Evolutionary conservation across 2,329 filamentous ascomycete species (phyloP).

Genomic region (Aspergillus neoniger): DNA sequence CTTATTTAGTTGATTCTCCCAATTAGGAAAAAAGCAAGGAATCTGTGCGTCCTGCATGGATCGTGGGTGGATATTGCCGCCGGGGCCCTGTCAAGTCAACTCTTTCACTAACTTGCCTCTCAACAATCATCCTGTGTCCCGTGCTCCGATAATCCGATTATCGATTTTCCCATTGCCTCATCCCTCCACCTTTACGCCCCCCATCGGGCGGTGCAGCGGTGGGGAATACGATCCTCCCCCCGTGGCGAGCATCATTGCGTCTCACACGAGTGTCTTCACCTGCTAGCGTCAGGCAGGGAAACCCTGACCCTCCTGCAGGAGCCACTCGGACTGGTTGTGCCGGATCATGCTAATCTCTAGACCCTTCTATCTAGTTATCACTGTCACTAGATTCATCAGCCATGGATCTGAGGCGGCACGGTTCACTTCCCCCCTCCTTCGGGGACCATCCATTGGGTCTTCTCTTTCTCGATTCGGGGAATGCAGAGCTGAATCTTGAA

Average conservation of each 20-base stretch:
- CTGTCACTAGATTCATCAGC: slow-evolving; percentile 10
- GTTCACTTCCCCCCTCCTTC: slow-evolving; percentile 3
- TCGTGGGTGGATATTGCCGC: slow-evolving; percentile 9
- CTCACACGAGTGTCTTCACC: slow-evolving; percentile 14
- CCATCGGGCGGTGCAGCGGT: slow-evolving; percentile 13
- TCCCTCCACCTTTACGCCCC: slow-evolving; percentile 3
- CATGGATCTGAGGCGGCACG: slow-evolving; percentile 15
- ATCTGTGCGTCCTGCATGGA: slow-evolving; percentile 16
- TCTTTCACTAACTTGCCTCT: not conserved
- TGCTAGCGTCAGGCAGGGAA: slow-evolving; percentile 16
- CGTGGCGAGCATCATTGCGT: slow-evolving; percentile 21
- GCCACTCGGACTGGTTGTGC: slow-evolving; percentile 12
- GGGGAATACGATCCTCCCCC: slow-evolving; percentile 16
- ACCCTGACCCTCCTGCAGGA: slow-evolving; percentile 16
- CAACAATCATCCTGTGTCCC: slow-evolving; percentile 7
- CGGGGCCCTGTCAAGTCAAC: slow-evolving; percentile 14
- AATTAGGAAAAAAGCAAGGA: slow-evolving; percentile 11
- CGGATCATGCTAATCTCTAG: slow-evolving; percentile 10
- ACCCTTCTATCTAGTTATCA: slow-evolving; percentile 15
- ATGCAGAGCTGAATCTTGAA: slow-evolving; percentile 17
- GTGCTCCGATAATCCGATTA: slow-evolving; percentile 16
- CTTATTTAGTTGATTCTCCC: not conserved
- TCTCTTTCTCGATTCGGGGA: slow-evolving; percentile 17
- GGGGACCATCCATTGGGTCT: slow-evolving; percentile 18
- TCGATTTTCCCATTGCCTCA: slow-evolving; percentile 3